A percentile compares a stretch with the other conserved stretches of the same genome.
Evolutionary conservation across 2,329 filamentous ascomycete species (phyloP).

Genomic region (Ceratocystis cubensis): DNA sequence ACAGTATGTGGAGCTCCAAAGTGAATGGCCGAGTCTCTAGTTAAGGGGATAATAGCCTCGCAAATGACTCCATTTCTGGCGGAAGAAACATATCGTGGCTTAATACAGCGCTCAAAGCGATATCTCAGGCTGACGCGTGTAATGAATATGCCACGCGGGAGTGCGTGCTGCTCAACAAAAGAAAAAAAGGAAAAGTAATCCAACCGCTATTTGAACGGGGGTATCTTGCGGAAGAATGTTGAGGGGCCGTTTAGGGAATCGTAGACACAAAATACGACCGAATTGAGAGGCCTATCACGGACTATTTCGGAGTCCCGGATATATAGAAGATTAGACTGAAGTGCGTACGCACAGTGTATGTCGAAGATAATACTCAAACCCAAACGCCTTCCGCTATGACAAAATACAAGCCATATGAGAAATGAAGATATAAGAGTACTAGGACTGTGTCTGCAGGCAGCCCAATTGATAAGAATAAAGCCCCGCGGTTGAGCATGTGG

Average conservation of each 20-base stretch:
- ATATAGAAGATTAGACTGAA: constrained; percentile 42
- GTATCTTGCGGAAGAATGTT: constrained; percentile 5
- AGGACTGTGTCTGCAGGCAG: constrained; percentile 6
- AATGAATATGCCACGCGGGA: background rate
- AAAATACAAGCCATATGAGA: constrained; percentile 23
- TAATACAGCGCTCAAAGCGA: background rate
- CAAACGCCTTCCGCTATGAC: constrained; percentile 46
- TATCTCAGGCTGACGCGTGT: background rate
- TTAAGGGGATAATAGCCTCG: background rate
- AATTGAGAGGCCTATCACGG: constrained; percentile 7
- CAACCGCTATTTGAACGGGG: constrained; percentile 4
- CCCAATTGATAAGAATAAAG: constrained; percentile 3
- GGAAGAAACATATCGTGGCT: background rate
- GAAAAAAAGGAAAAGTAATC: background rate
- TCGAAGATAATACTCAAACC: constrained; percentile 37
- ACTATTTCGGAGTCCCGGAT: constrained; percentile 11
- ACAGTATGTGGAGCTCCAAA: constrained; percentile 4
- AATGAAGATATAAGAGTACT: constrained; percentile 17
- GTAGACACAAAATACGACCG: background rate
- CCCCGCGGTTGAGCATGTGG: constrained; percentile 17
- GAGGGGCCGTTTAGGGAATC: background rate
- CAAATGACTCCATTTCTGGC: background rate
- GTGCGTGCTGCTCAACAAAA: background rate
- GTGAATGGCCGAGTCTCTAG: background rate
- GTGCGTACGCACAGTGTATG: constrained; percentile 36